Conservation (phyloP, 1,139 yeast genomes). For the Suhomyces wounanorum region DNA sequence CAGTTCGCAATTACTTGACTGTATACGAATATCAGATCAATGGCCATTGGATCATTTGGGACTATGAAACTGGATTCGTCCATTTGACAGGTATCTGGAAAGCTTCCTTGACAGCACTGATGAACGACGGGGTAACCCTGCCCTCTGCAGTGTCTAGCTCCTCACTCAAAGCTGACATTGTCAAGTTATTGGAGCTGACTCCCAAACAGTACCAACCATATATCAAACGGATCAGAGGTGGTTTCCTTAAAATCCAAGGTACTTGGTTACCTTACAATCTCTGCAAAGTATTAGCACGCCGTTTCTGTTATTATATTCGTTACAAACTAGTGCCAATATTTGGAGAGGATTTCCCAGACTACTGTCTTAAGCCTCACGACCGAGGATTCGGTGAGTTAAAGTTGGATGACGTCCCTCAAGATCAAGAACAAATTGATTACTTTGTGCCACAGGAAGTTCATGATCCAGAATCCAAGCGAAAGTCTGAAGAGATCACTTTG, state of each 20-base stretch:
- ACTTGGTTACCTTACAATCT: conserved; percentile 85
- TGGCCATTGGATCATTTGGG: conserved; percentile 81
- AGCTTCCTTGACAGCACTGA: conserved; percentile 47
- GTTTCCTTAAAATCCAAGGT: conserved; percentile 90
- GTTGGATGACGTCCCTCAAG: conserved; percentile 30
- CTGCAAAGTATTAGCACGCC: conserved; percentile 67
- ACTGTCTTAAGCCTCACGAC: conserved; percentile 67
- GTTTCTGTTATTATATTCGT: conserved; percentile 79
- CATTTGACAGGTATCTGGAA: conserved; percentile 94
- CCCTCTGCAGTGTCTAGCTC: conserved; percentile 10
- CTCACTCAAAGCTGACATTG: conserved; percentile 74
- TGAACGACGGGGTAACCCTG: conserved; percentile 11
- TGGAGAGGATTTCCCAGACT: conserved; percentile 70
- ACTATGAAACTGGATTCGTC: conserved; percentile 81
- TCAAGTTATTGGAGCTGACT: conserved; percentile 69
- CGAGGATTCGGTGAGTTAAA: conserved; percentile 68
- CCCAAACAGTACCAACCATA: conserved; percentile 65
- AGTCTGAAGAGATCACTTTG: conserved; percentile 1
- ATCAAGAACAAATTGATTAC: conserved; percentile 8
- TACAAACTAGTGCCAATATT: conserved; percentile 77
- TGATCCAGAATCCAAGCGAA: conserved; percentile 2
- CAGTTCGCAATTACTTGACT: conserved; percentile 61
- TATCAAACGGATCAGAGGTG: conserved; percentile 83
- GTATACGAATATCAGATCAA: conserved; percentile 73
- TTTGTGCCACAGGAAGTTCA: conserved; percentile 8